Evolutionary conservation across 805 yeast genomes (phyloP).

Genomic region (Pichia phayaonensis): DNA sequence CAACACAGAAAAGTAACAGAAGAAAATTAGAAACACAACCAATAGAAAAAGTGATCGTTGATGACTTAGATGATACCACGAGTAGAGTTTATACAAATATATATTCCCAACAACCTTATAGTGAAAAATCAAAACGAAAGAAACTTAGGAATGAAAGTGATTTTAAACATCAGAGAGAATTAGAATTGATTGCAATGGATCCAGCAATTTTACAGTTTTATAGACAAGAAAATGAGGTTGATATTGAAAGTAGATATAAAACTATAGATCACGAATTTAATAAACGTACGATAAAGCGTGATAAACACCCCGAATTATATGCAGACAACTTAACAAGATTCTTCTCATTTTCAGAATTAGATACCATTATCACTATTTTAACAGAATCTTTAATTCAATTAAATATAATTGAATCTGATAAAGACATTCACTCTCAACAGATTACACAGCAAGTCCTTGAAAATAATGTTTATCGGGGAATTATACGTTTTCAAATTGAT

Average conservation of each 20-base stretch:
- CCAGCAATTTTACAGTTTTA: constrained; percentile 44
- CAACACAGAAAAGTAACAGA: constrained; percentile 16
- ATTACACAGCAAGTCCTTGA: constrained; percentile 20
- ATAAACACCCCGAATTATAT: constrained; percentile 23
- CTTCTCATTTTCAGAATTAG: constrained; percentile 38
- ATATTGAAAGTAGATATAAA: constrained; percentile 21
- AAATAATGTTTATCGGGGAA: constrained; percentile 23
- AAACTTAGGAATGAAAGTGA: constrained; percentile 24
- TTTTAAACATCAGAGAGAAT: constrained; percentile 16
- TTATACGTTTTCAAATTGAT: constrained; percentile 32
- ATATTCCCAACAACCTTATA: constrained; percentile 34
- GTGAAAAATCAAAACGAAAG: constrained; percentile 31
- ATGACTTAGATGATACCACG: constrained; percentile 26
- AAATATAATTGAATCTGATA: constrained; percentile 29
- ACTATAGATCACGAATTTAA: constrained; percentile 19
- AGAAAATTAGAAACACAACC: constrained; percentile 40
- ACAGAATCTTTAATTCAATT: constrained; percentile 35
- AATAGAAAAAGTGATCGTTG: constrained; percentile 28
- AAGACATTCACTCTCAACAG: constrained; percentile 15
- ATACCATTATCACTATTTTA: constrained; percentile 34
- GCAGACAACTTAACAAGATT: constrained; percentile 45
- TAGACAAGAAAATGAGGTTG: constrained; percentile 8
- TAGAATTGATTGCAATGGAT: constrained; percentile 38
- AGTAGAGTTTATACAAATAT: constrained; percentile 20
- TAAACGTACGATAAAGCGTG: constrained; percentile 10